phyloP scores from a whole-genome alignment of 495 filamentous ascomycete genomes.

The Cryomyces minteri region DNA sequence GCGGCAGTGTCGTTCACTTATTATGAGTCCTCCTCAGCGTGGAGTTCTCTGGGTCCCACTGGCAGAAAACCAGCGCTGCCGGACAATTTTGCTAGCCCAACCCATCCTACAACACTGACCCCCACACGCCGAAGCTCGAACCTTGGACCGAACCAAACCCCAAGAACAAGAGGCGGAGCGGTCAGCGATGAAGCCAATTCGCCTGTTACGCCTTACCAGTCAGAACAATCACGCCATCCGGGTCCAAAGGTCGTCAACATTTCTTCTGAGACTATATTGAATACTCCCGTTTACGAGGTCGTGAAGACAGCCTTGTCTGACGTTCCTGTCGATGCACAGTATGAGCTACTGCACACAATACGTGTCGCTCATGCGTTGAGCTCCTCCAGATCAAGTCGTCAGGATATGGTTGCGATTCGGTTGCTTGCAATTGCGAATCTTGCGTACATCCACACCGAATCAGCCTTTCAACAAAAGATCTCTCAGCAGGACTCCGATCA shows the following conservation, averaged over 20 bases:
- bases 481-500: slow-evolving; percentile 80
- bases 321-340: slow-evolving; percentile 53
- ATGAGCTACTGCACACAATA: slow-evolving; percentile 71
- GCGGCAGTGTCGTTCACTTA: slow-evolving; percentile 46
- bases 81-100: not conserved
- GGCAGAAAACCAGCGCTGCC: not conserved
- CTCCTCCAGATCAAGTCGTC: slow-evolving; percentile 42
- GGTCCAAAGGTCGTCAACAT: slow-evolving; percentile 48
- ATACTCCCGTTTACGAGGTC: slow-evolving; percentile 45
- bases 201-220: not conserved
- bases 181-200: slow-evolving; percentile 4
- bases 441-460: slow-evolving; percentile 70
- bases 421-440: slow-evolving; percentile 82
- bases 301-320: slow-evolving; percentile 42
- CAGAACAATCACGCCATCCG: not conserved
- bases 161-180: slow-evolving; percentile 35
- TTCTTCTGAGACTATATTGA: slow-evolving; percentile 40
- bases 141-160: slow-evolving; percentile 13
- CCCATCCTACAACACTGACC: slow-evolving; percentile 18
- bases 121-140: slow-evolving; percentile 31
- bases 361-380: slow-evolving; percentile 64
- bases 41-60: too few relatives aligned
- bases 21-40: slow-evolving; percentile 24
- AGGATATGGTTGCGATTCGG: slow-evolving; percentile 61
- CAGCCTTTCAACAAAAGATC: slow-evolving; percentile 63